A percentile compares a stretch with the other conserved stretches of the same genome.
These are phyloP conservation scores for Xylaria venustula DNA, from an alignment of 495 filamentous ascomycete species.

Conservation along the genomic window DNA sequence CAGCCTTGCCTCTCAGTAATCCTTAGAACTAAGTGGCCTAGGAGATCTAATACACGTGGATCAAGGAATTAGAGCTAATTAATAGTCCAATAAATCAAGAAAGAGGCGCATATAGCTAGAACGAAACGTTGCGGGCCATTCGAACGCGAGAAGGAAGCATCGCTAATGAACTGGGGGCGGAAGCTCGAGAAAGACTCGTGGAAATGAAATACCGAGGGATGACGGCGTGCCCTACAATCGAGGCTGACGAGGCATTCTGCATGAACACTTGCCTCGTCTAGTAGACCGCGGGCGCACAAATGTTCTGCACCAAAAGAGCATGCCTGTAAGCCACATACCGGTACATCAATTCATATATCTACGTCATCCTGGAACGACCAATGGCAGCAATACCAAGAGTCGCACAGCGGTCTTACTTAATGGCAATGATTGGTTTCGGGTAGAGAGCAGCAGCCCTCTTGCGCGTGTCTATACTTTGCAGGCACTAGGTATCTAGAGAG, in stretches of 20 bases:
- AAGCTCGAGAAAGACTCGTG: neutral
- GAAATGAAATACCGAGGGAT: neutral
- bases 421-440: no score
- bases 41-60: neutral
- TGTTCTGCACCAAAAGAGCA: neutral
- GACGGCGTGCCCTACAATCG: slow-evolving; percentile 3
- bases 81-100: neutral
- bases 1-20: slow-evolving; percentile 7
- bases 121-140: neutral
- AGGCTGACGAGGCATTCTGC: slow-evolving; percentile 14
- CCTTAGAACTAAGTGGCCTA: neutral
- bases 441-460: neutral
- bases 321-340: neutral
- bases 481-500: neutral
- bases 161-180: slow-evolving; percentile 1
- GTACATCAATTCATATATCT: neutral
- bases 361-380: neutral
- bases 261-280: neutral
- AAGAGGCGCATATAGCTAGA: neutral
- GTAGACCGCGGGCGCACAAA: slow-evolving; percentile 9
- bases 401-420: neutral
- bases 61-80: neutral
- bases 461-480: neutral
- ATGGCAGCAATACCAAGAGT: neutral
- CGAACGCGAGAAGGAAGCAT: neutral